Conservation (phyloP, 1,139 yeast genomes). For the Yamadazyma songkhlaensis region DNA sequence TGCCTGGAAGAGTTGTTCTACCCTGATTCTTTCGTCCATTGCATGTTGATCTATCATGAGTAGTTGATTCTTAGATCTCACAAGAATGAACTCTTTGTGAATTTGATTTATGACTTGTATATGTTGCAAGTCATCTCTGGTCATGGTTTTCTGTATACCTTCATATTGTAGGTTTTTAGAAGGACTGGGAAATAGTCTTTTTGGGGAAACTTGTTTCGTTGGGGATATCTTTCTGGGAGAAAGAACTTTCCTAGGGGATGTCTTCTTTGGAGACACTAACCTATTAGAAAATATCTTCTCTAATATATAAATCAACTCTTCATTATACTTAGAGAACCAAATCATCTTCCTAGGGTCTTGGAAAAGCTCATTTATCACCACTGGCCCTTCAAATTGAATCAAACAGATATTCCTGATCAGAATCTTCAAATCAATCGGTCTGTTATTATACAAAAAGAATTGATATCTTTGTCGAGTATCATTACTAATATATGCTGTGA, state of each 20-base stretch:
- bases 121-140: neutral
- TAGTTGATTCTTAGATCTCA: conserved; percentile 24
- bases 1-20: conserved; percentile 42
- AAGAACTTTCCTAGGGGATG: too few species aligned
- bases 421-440: conserved; percentile 21
- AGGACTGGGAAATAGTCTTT: too few species aligned
- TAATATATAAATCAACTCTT: conserved; percentile 27
- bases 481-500: conserved; percentile 30
- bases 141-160: too few species aligned
- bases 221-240: neutral
- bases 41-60: conserved; percentile 74
- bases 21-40: conserved; percentile 63
- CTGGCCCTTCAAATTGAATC: conserved; percentile 29
- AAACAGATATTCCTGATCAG: conserved; percentile 17
- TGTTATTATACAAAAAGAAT: conserved; percentile 45
- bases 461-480: conserved; percentile 36
- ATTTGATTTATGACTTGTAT: conserved; percentile 44
- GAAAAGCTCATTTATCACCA: conserved; percentile 30
- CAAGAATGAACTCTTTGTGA: conserved; percentile 57
- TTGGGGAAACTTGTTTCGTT: too few species aligned
- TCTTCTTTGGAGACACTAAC: neutral
- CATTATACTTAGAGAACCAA: conserved; percentile 11
- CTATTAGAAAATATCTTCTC: conserved; percentile 20
- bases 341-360: conserved; percentile 42
- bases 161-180: too few species aligned